phyloP scores from a whole-genome alignment of 2,329 filamentous ascomycete genomes.

The Aspergillus brasiliensis region DNA sequence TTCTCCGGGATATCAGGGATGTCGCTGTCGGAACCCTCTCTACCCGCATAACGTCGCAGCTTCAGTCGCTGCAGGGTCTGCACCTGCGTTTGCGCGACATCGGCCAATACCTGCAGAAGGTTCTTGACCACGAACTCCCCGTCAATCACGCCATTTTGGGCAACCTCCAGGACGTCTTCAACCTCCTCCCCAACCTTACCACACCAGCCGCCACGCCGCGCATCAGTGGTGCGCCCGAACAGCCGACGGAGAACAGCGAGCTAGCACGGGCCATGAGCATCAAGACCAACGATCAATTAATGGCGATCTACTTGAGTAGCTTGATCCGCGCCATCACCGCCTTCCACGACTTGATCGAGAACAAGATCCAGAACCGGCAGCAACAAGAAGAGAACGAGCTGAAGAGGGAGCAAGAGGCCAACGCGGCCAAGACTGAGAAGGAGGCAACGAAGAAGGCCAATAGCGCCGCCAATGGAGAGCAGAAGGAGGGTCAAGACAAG shows the following conservation, averaged over 20 bases:
- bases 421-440: conserved; percentile 68
- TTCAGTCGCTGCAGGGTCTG: conserved; percentile 94
- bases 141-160: conserved; percentile 97
- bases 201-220: conserved; percentile 69
- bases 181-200: conserved; percentile 92
- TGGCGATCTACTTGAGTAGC: conserved; percentile 96
- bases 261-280: conserved; percentile 95
- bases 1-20: conserved; percentile 95
- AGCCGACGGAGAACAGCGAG: conserved; percentile 70
- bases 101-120: conserved; percentile 91
- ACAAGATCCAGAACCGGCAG: conserved; percentile 99
- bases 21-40: conserved; percentile 96
- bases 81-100: conserved; percentile 95
- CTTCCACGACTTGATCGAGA: conserved; percentile 98
- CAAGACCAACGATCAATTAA: conserved; percentile 98
- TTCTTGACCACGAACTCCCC: conserved; percentile 86
- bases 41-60: conserved; percentile 94
- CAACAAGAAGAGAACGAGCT: conserved; percentile 93
- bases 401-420: conserved; percentile 67
- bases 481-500: conserved; percentile 58
- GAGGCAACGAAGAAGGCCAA: conserved; percentile 56
- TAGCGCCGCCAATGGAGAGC: conserved; percentile 54
- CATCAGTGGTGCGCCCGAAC: conserved; percentile 58
- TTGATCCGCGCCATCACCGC: conserved; percentile 96
- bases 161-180: conserved; percentile 99